Evolutionary conservation across 2,329 filamentous ascomycete genomes (phyloP).

Genomic region (Ramichloridium luteum): DNA sequence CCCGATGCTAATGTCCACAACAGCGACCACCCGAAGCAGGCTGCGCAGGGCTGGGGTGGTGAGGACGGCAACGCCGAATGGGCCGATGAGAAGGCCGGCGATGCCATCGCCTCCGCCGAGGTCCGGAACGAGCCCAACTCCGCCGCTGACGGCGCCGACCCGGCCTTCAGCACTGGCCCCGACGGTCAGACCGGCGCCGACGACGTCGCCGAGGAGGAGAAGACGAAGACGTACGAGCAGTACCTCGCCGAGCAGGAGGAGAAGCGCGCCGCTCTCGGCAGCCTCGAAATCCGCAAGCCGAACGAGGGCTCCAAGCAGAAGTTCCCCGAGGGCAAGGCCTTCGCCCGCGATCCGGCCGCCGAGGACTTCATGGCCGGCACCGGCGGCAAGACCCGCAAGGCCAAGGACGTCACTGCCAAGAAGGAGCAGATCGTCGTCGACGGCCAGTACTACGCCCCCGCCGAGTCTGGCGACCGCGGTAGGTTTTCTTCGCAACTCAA

Average conservation of each 20-base stretch:
- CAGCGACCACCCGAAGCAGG: slow-evolving; percentile 75
- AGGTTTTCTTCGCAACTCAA: too few species aligned
- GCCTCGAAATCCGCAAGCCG: slow-evolving; percentile 67
- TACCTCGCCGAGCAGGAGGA: slow-evolving; percentile 68
- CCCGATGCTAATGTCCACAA: slow-evolving; percentile 14
- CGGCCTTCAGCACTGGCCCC: slow-evolving; percentile 33
- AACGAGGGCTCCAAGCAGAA: slow-evolving; percentile 95
- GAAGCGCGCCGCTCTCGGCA: slow-evolving; percentile 62
- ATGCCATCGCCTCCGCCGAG: slow-evolving; percentile 62
- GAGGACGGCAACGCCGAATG: slow-evolving; percentile 66
- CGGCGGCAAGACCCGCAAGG: slow-evolving; percentile 67
- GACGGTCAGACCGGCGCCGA: slow-evolving; percentile 22
- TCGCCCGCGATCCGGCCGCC: slow-evolving; percentile 46
- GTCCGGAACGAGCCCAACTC: slow-evolving; percentile 19
- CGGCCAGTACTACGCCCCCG: slow-evolving; percentile 50
- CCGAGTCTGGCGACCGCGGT: slow-evolving; percentile 43
- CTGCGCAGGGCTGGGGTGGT: slow-evolving; percentile 79
- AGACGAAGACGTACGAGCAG: slow-evolving; percentile 77
- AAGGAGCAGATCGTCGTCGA: slow-evolving; percentile 86
- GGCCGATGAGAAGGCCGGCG: slow-evolving; percentile 83
- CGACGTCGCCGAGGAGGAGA: slow-evolving; percentile 47
- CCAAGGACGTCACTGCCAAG: slow-evolving; percentile 66
- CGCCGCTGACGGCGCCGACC: slow-evolving; percentile 26
- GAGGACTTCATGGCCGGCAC: slow-evolving; percentile 61
- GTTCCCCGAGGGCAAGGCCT: slow-evolving; percentile 72